Conservation (phyloP, 139 green algal genomes). For the Haematococcus lacustris region DNA sequence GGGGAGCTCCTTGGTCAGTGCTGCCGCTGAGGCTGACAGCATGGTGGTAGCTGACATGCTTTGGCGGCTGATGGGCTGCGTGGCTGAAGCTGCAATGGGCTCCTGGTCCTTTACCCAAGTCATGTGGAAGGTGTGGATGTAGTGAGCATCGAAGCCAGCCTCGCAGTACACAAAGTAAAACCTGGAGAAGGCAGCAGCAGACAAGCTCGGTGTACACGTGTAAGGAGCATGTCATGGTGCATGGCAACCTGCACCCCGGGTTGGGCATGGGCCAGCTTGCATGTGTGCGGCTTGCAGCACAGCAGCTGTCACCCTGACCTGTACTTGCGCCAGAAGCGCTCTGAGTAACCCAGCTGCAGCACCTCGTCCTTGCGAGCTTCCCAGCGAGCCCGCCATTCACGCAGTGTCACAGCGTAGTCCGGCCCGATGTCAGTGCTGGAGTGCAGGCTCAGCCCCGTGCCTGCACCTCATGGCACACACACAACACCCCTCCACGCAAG, state of each 20-base stretch:
- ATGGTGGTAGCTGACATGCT: background rate
- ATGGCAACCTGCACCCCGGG: background rate
- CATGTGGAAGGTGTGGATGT: constrained; percentile 86
- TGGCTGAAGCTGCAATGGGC: background rate
- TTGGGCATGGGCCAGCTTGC: too few species aligned
- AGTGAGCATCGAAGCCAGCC: constrained; percentile 74
- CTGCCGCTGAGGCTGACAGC: constrained; percentile 1
- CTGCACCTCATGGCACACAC: too few species aligned
- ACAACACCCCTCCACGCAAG: too few species aligned
- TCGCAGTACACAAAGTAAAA: constrained; percentile 97
- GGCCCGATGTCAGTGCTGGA: constrained; percentile 69
- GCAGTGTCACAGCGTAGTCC: constrained; percentile 85
- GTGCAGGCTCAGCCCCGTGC: constrained; percentile 11
- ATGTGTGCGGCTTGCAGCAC: background rate
- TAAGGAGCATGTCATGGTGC: background rate
- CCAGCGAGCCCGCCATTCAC: constrained; percentile 58
- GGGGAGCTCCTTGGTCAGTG: constrained; percentile 32
- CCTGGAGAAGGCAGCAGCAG: constrained; percentile 12
- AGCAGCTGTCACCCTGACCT: constrained; percentile 13
- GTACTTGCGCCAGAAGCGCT: constrained; percentile 83
- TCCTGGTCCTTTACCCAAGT: constrained; percentile 51
- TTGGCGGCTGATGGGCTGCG: background rate
- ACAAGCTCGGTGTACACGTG: too few species aligned
- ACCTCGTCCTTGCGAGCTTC: constrained; percentile 37
- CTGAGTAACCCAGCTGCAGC: constrained; percentile 60